Evolutionary conservation across 805 yeast genomes (phyloP), one percentile per base, ranked within the genome.

Genomic region (Starmerella sirachaensis): DNA sequence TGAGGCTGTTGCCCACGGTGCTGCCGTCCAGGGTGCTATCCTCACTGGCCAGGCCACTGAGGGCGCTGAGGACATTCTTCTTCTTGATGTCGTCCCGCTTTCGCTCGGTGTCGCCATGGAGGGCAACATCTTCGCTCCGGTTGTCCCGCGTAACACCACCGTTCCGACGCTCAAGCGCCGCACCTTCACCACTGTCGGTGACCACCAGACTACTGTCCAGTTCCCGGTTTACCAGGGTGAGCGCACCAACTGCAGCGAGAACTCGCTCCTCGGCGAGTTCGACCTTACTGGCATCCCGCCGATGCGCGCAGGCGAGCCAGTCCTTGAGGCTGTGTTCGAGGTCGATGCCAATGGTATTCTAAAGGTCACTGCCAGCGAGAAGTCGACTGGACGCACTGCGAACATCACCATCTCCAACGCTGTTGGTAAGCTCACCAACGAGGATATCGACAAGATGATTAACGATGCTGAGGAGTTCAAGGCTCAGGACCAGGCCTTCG

Each of bases 171-270:
- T 85, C 70, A 88, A 88, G 81, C 80, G 94, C 64, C 85, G 94
- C 74, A 88, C 94, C 56, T 88, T 88, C 84, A 85, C 98, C 63
- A 88, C 98, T 55, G 93, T 83, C 61, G 94, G 81, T 57, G 98
- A 88, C 76, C 84, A 83, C 76, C 98, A 88, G 74, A 88, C 97
- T 61, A 83, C 94, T 55, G 97, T 88, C 52, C 91, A 83, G 69
- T 85, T 88, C 81, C 96, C 94, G 68, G 97, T 88, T 53, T 88
- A 80, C 78, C 96, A 88, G 76, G 98, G 98, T 78, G 98, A 88
- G 76, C 91, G 98, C 75, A 93, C 88, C 60, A 81, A 85, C 85
- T 85, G 94, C 68, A 70, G 79, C 62, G 97, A 88, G 73, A 88
- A 88, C 84, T 83, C 94, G 63, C 74, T 79, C 60, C 79, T 88